Evolutionary conservation across 768 basidiomycete species (phyloP), one percentile per base, ranked within the genome.

Genomic region (Paxillus rubicundulus): DNA sequence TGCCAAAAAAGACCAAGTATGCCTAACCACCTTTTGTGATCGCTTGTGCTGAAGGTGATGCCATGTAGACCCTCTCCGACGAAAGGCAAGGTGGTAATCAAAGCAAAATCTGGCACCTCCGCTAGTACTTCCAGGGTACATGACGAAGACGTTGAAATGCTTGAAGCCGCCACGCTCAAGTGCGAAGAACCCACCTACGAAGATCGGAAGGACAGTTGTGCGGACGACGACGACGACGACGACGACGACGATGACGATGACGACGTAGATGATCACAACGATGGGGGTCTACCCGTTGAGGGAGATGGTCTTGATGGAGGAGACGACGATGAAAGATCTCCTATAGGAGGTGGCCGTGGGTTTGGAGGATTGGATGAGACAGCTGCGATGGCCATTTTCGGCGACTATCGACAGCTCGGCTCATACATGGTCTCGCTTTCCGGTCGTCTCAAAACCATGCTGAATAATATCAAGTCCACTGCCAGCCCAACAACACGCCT

Each of bases 341-440:
- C 67, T 41, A 56, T 61, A 13, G 76, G 72, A 9, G 74, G 74
- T 32, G 54, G 69, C 34, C 68, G 69, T 50, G 64, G 60, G 16
- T 75, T 81, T 48, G 77, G 77, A 37, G 78, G 79, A 33, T 73
- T 86, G 62, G 86, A 87, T 63, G 88, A 89, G 61, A 71, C 82
- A 5, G 78, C 85, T 1, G 86, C 88, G 30, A 77, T 91, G 77
- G 85, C 87, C 53, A 87, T 92, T 61, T 89, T 88, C 61, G 88
- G 89, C 60, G 89, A 91, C 70, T 94, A 89, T 72, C 85, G 91
- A 46, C 85, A 89, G 57, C 80, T 92, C 64, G 91, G 91, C 45
- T 89, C 89, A n/a, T 92, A 92, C 72, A 92, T 98, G 89, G 81
- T 90, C 61, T 89, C 89, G 27, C 81, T 96, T 44, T 87, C 87